Conservation (phyloP, 2,329 filamentous ascomycete genomes). For the Trichoderma cornu-damae region DNA sequence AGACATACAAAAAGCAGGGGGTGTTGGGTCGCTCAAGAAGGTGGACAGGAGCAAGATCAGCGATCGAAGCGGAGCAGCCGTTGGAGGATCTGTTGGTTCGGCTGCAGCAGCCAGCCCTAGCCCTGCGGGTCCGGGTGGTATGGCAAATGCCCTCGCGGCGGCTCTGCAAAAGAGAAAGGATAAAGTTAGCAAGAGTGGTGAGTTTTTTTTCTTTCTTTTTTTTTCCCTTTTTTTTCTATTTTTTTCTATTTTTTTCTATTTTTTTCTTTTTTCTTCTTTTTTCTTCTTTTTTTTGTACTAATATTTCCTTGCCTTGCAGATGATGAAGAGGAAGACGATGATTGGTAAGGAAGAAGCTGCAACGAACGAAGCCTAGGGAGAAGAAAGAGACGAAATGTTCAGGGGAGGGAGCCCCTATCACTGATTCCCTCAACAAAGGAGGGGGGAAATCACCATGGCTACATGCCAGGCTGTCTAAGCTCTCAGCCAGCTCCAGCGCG, state of each 20-base stretch:
- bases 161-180: constrained; percentile 79
- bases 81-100: constrained; percentile 49
- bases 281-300: neutral
- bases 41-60: constrained; percentile 65
- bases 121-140: constrained; percentile 51
- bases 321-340: constrained; percentile 71
- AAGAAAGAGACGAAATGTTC: neutral
- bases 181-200: constrained; percentile 93
- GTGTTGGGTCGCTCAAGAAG: constrained; percentile 66
- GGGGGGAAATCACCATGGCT: neutral
- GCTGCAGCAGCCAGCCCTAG: constrained; percentile 49
- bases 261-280: neutral
- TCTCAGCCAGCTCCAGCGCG: neutral
- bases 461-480: neutral
- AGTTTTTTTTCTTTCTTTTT: constrained; percentile 39
- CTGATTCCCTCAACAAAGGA: too few relatives aligned
- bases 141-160: constrained; percentile 78
- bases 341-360: constrained; percentile 49
- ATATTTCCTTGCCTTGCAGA: constrained; percentile 45
- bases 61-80: constrained; percentile 62
- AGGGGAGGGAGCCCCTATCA: neutral
- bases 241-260: neutral
- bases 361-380: neutral
- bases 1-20: constrained; percentile 66
- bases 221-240: neutral